Evolutionary conservation across 2,329 filamentous ascomycete genomes (phyloP), one percentile per base, ranked within the genome.

Genomic region (Penicillium thymicola): DNA sequence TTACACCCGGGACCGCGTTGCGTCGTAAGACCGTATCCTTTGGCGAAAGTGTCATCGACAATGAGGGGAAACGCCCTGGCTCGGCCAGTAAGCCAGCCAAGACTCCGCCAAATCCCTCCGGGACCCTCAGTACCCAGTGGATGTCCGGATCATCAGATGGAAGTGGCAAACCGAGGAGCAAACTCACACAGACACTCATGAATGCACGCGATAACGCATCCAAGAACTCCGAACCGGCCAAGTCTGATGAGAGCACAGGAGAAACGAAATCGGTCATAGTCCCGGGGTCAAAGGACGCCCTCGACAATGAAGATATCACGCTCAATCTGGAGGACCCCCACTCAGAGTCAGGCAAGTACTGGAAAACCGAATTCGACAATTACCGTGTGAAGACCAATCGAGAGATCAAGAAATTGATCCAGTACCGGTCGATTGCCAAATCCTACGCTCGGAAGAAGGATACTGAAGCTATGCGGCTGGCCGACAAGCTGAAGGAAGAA

Each of bases 21-120:
- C 77, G 81, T 51, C 77, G 82, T 49, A 87, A 87, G 67, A 84
- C 82, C 0, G 83, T 87, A 8, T 83, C 83, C 0, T 86, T 86
- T 65, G 82, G 82, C 7, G 79, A 81, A 18, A 76, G 82, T 18
- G 81, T 85, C 2, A 72, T 81, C 28, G 81, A 85, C 60, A 84
- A 84, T 59, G 82, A 84, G 60, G 70, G 69, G 69, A 83, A 82
- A 67, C 76, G 76, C 49, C 69, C 73, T 10, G 75, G 72, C 16
- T 64, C 70, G 37, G 74, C 73, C 21, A 74, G 74, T 47, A 80
- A 77, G 59, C 76, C 71, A 44, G 77, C 77, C 9, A 75, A 79
- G 42, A 79, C 81, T 13, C 79, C 76, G 8, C 60, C 63, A 61
- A 79, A 67, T 75, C 71, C 66, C 68, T 75, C 61, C 67, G 81